These are phyloP conservation scores for Lactifluus echinatus DNA, from an alignment of 768 basidiomycete species.

Conservation along the genomic window DNA sequence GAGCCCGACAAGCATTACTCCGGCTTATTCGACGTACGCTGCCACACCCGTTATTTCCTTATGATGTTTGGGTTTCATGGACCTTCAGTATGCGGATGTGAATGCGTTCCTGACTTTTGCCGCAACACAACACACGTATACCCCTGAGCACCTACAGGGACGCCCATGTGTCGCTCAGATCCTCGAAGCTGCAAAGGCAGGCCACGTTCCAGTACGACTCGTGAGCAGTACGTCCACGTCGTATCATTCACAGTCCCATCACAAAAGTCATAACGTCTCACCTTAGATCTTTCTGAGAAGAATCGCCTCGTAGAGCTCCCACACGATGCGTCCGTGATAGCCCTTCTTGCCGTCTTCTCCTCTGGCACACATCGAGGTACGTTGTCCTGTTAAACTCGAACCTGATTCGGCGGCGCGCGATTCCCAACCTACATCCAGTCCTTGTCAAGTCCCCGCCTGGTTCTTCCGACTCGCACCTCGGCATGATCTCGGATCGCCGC, in stretches of 20 bases:
- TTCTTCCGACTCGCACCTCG: conserved; percentile 43
- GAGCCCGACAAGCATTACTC: conserved; percentile 27
- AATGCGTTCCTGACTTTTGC: conserved; percentile 84
- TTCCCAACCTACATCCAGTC: conserved; percentile 29
- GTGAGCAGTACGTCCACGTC: conserved; percentile 56
- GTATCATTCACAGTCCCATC: conserved; percentile 1
- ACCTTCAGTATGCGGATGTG: conserved; percentile 64
- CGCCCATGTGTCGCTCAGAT: conserved; percentile 59
- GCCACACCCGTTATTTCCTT: neutral
- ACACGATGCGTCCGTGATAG: conserved; percentile 53
- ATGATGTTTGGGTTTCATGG: neutral
- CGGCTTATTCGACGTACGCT: conserved; percentile 70
- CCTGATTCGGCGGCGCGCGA: neutral
- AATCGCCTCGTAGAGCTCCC: conserved; percentile 62
- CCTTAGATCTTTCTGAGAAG: conserved; percentile 73
- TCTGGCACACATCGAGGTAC: conserved; percentile 65
- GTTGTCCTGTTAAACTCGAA: conserved; percentile 8
- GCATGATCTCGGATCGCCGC: conserved; percentile 67
- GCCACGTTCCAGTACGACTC: conserved; percentile 62
- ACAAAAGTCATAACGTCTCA: neutral
- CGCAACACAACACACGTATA: conserved; percentile 64
- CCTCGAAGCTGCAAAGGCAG: conserved; percentile 63
- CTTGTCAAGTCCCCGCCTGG: conserved; percentile 43
- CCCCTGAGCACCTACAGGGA: conserved; percentile 49
- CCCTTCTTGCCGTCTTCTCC: conserved; percentile 57